A percentile compares a stretch with the other conserved stretches of the same genome.
Conservation (phyloP, 768 basidiomycete species). For the Cubamyces sp. region DNA sequence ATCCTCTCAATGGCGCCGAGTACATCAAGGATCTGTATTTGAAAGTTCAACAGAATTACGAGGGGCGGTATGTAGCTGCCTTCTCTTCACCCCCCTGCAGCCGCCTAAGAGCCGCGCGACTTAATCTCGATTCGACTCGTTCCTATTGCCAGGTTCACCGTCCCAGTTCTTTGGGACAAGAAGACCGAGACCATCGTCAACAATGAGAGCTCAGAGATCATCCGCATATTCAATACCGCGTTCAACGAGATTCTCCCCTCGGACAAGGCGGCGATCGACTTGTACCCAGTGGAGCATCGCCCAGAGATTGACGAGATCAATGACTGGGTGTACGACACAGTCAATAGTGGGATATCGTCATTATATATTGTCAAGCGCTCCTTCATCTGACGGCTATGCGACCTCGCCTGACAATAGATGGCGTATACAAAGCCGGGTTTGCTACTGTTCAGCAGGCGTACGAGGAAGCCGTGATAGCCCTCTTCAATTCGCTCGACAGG, state of each 20-base stretch:
- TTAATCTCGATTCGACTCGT: background rate
- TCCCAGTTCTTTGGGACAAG: constrained; percentile 93
- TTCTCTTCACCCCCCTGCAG: too few relatives aligned
- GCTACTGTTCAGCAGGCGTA: constrained; percentile 83
- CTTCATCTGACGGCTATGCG: background rate
- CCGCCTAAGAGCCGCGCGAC: background rate
- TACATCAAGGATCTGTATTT: constrained; percentile 89
- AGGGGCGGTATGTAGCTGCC: constrained; percentile 54
- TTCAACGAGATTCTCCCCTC: constrained; percentile 75
- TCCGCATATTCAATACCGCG: constrained; percentile 87
- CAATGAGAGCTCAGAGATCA: constrained; percentile 95
- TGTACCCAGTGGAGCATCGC: constrained; percentile 76
- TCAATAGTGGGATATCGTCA: constrained; percentile 66
- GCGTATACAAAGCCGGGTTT: constrained; percentile 90
- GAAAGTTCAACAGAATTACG: constrained; percentile 70
- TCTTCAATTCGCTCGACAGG: constrained; percentile 82
- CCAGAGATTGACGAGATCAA: constrained; percentile 84
- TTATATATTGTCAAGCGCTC: too few relatives aligned
- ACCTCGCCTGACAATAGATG: constrained; percentile 51
- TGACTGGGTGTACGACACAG: constrained; percentile 81
- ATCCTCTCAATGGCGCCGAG: constrained; percentile 70
- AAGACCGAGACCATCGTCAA: constrained; percentile 87
- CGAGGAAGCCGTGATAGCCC: constrained; percentile 68
- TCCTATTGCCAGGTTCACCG: constrained; percentile 63
- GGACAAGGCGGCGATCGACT: constrained; percentile 69